These are phyloP conservation scores for Colletotrichum brevisporum DNA, from an alignment of 2,329 filamentous ascomycete genomes.

Conservation along the genomic window DNA sequence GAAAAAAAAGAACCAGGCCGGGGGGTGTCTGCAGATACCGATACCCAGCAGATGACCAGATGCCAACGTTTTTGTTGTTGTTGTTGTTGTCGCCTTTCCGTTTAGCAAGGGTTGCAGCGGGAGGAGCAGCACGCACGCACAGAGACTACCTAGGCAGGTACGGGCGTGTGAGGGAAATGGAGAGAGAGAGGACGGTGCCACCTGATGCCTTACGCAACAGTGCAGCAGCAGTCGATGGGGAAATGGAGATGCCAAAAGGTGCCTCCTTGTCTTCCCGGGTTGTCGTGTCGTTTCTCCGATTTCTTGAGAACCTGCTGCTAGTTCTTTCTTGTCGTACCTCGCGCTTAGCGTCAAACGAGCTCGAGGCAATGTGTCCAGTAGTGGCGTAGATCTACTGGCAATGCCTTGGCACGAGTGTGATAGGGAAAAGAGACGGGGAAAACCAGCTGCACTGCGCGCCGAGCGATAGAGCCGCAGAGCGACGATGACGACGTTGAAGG, in stretches of 20 bases:
- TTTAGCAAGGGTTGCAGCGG: conserved; percentile 25
- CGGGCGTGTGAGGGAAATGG: not conserved
- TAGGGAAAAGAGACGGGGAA: not conserved
- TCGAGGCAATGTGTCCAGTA: conserved; percentile 34
- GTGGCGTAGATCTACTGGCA: conserved; percentile 33
- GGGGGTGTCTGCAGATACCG: conserved; percentile 25
- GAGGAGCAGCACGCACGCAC: conserved; percentile 6
- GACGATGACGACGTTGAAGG: conserved; percentile 34
- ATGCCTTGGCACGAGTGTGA: conserved; percentile 28
- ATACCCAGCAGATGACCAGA: conserved; percentile 34
- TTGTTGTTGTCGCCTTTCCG: conserved; percentile 5
- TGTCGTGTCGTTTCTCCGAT: not conserved
- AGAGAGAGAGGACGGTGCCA: not conserved
- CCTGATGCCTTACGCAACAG: conserved; percentile 25
- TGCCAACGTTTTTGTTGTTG: conserved; percentile 23
- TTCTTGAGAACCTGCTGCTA: conserved; percentile 7
- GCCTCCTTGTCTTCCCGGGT: not conserved
- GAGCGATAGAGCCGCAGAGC: conserved; percentile 19
- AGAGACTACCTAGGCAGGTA: conserved; percentile 1
- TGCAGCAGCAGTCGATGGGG: conserved; percentile 26
- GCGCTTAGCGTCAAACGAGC: conserved; percentile 24
- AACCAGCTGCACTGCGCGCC: not conserved
- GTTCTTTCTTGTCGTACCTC: conserved; percentile 10
- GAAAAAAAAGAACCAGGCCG: not conserved
- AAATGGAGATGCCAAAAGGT: conserved; percentile 4